These are phyloP conservation scores for Stephanodiscus triporus DNA, from an alignment of 108 stramenopile species.

Conservation along the genomic window DNA sequence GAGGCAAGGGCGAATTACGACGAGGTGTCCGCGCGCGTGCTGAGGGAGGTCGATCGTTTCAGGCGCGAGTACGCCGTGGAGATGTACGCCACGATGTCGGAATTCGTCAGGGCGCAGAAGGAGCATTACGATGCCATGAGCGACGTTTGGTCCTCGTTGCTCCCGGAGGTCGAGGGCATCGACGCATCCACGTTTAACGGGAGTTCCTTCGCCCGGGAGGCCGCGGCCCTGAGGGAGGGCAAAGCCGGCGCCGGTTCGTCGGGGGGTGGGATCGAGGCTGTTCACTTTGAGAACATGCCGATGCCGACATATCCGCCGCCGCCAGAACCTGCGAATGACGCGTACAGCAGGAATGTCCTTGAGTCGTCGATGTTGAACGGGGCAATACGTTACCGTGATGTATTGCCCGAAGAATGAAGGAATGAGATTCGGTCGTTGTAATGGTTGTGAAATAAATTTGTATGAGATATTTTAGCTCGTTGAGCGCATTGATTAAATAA, in stretches of 20 bases:
- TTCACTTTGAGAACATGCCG: conserved; percentile 13
- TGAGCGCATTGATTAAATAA: too few species aligned
- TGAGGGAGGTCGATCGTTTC: conserved; percentile 65
- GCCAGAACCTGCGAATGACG: conserved; percentile 29
- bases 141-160: conserved; percentile 52
- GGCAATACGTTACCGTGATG: conserved; percentile 43
- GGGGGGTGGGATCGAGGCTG: neutral
- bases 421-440: neutral
- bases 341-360: conserved; percentile 1
- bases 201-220: conserved; percentile 20
- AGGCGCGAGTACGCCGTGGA: conserved; percentile 56
- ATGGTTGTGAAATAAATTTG: too few species aligned
- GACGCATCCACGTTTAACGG: conserved; percentile 14
- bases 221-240: conserved; percentile 24
- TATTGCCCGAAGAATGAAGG: conserved; percentile 30
- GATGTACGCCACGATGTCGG: conserved; percentile 66
- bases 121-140: conserved; percentile 64
- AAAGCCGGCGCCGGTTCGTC: neutral
- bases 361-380: conserved; percentile 37
- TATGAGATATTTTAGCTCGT: too few species aligned
- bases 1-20: conserved; percentile 56
- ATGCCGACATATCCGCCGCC: conserved; percentile 49
- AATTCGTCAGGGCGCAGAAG: conserved; percentile 65
- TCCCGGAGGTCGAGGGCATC: conserved; percentile 52
- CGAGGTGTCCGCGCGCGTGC: conserved; percentile 53